Conservation (phyloP, 805 yeast species). For the Kodamaea jinghongensis region DNA sequence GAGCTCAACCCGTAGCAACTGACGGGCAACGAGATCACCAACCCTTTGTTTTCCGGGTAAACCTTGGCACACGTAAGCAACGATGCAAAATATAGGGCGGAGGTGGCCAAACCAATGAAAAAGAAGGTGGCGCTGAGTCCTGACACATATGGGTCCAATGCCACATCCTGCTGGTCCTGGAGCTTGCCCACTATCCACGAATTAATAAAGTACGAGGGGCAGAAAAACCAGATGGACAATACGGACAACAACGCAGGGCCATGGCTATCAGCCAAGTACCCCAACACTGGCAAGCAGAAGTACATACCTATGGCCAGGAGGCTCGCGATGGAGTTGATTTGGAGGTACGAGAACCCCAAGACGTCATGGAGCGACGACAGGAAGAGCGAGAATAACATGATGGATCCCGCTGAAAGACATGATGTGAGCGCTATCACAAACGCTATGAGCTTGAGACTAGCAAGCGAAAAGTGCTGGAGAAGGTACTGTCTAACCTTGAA, state of each 20-base stretch:
- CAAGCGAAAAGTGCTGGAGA: constrained; percentile 39
- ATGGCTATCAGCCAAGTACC: constrained; percentile 79
- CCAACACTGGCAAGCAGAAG: constrained; percentile 75
- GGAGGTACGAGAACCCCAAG: constrained; percentile 62
- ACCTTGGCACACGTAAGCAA: constrained; percentile 80
- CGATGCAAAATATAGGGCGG: constrained; percentile 68
- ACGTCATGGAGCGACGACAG: constrained; percentile 61
- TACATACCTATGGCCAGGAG: constrained; percentile 79
- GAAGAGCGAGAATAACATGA: constrained; percentile 77
- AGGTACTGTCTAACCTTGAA: constrained; percentile 43
- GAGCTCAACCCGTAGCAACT: constrained; percentile 84
- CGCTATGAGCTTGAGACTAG: constrained; percentile 46
- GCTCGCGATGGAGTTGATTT: constrained; percentile 70
- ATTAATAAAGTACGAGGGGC: constrained; percentile 62
- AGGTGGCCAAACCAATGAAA: constrained; percentile 68
- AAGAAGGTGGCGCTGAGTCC: constrained; percentile 49
- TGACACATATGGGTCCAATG: constrained; percentile 14
- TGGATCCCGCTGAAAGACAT: constrained; percentile 79
- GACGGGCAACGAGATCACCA: constrained; percentile 86
- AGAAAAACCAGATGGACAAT: constrained; percentile 56
- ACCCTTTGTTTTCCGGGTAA: constrained; percentile 71
- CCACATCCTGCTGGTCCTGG: neutral
- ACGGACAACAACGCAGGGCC: constrained; percentile 75
- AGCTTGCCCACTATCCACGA: constrained; percentile 17
- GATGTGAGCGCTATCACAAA: constrained; percentile 56